These are phyloP conservation scores for Leptographium galeiforme DNA, from an alignment of 2,329 filamentous ascomycete species.

Conservation along the genomic window DNA sequence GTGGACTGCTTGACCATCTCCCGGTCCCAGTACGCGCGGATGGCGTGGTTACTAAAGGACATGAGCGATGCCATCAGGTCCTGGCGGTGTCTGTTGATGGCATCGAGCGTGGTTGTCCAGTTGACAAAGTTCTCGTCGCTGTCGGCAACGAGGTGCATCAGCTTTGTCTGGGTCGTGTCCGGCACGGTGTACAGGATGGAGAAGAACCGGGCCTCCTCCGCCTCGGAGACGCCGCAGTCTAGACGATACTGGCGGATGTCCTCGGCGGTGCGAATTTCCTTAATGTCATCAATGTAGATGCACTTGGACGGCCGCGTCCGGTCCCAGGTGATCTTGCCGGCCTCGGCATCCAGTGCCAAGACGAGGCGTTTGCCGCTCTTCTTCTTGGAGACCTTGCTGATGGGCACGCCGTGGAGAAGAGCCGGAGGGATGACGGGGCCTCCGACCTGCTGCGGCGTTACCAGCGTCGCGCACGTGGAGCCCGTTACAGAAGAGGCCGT, in stretches of 20 bases:
- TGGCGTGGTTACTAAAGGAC: constrained; percentile 69
- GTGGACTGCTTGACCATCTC: constrained; percentile 57
- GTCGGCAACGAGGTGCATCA: constrained; percentile 75
- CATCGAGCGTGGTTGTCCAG: constrained; percentile 76
- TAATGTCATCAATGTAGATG: constrained; percentile 91
- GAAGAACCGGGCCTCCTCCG: constrained; percentile 64
- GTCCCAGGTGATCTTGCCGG: constrained; percentile 83
- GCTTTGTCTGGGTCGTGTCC: constrained; percentile 70
- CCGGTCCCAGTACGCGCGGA: constrained; percentile 72
- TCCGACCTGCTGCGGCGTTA: constrained; percentile 25
- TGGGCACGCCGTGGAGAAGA: constrained; percentile 62
- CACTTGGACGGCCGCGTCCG: constrained; percentile 63
- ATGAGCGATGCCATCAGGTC: constrained; percentile 83
- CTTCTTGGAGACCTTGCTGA: constrained; percentile 81
- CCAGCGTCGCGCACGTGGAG: constrained; percentile 10
- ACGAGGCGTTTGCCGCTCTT: constrained; percentile 64
- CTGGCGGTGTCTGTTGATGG: constrained; percentile 73
- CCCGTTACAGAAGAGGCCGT: constrained; percentile 29
- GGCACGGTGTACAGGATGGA: constrained; percentile 77
- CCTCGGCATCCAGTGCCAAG: constrained; percentile 63
- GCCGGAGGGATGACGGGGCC: constrained; percentile 62
- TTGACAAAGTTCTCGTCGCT: constrained; percentile 56
- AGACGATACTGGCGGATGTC: constrained; percentile 83
- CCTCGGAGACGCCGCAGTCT: constrained; percentile 59
- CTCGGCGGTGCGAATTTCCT: constrained; percentile 70